Evolutionary conservation across 805 yeast species (phyloP).

Genomic region (Barnettozyma sucrosica): DNA sequence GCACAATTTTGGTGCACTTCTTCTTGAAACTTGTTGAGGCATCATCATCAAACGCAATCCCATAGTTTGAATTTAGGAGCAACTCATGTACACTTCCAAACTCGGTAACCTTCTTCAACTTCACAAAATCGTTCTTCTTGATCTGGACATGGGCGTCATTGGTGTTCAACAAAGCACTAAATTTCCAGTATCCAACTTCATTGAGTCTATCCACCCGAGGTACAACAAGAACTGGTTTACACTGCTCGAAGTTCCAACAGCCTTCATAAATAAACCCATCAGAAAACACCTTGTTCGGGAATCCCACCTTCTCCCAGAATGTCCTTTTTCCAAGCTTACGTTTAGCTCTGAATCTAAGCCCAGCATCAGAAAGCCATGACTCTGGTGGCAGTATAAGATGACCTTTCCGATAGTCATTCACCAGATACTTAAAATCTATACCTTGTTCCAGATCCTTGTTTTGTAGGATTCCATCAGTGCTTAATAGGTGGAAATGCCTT

Average conservation of each 20-base stretch:
- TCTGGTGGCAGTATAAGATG: background rate
- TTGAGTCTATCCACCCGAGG: background rate
- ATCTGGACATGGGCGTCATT: constrained; percentile 1
- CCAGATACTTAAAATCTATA: constrained; percentile 2
- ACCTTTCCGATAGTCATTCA: background rate
- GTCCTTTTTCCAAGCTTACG: background rate
- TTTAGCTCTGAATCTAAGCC: background rate
- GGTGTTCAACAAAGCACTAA: background rate
- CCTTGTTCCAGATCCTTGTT: constrained; percentile 3
- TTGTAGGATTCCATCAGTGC: constrained; percentile 5
- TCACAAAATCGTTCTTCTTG: background rate
- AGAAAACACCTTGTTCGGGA: background rate
- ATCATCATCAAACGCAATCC: background rate
- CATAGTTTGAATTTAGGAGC: background rate
- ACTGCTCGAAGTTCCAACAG: constrained; percentile 7
- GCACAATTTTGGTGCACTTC: background rate
- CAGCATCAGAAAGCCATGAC: background rate
- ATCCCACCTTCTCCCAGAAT: background rate
- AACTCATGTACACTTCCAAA: background rate
- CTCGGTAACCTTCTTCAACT: background rate
- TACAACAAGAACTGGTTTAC: constrained; percentile 3
- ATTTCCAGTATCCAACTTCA: constrained; percentile 1
- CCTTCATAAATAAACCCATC: constrained; percentile 1
- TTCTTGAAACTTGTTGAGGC: background rate
- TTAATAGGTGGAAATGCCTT: background rate